Evolutionary conservation across 139 green algal species (phyloP), one percentile per base, ranked within the genome.

Genomic region (Micractinium conductrix): DNA sequence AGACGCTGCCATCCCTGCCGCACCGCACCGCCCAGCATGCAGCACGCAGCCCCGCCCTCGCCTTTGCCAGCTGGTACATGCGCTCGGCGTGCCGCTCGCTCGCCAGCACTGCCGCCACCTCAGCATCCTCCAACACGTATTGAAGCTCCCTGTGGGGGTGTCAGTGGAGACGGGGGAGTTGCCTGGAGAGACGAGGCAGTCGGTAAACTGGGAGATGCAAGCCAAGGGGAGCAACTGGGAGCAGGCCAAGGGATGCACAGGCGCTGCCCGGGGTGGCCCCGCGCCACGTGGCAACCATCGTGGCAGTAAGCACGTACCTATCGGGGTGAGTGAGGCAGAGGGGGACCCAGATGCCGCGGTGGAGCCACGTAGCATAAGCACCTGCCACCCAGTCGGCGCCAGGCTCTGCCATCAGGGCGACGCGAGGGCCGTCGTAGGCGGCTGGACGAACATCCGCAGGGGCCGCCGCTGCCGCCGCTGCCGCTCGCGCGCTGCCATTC

Each of bases 301-400:
- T 14, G 16, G 7, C 10, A 7, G 28, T 44, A 0, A 58, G 10
- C 30, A 4, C 37, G 5, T 45, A 87, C 88, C 40, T 80, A 19
- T 86, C 83, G 9, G 96, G 94, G 76, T 98, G 93, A 21, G 89
- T 93, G 1, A 91, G 87, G 37, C 94, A 95, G n/a, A 99, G 87
- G 0, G 96, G 97, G 35, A 99, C 96, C 1, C 91, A 90, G 26
- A 98, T 93, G 43, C 91, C 92, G 4, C 93, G 87, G 22, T 86
- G 83, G 63, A 96, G 87, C 96, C 96, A 99, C 8, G 93, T 91
- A 2, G 85, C 96, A 90, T 91, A 97, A 1, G 91, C 95, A n/a
- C 85, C 91, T 4, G 92, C 90, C 40, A 96, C 89, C 81, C 95
- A 98, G 22, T 14, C 55, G 19, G n/a, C 26, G 10, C 87, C 87